A percentile compares a stretch with the other conserved stretches of the same genome.
Conservation (phyloP, 179 eudicot genomes). For the Monotropa hypopitys region DNA sequence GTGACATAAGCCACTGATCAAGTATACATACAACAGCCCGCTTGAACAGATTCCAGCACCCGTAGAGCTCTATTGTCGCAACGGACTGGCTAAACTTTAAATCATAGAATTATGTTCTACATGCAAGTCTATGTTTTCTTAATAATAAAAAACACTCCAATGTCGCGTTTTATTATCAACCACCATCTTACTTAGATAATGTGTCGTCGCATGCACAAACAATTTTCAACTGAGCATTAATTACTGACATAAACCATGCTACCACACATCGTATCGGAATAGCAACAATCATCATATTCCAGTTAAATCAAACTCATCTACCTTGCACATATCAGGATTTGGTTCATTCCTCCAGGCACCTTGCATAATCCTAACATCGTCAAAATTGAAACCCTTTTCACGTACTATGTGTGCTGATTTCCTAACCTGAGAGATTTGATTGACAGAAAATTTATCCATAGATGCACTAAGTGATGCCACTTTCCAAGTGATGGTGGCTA, state of each 20-base stretch:
- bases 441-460: background rate
- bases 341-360: constrained; percentile 99
- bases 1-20: background rate
- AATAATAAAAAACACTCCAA: background rate
- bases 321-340: constrained; percentile 89
- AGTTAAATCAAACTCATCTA: constrained; percentile 15
- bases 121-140: background rate
- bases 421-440: constrained; percentile 28
- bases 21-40: background rate
- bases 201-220: background rate
- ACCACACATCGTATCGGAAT: background rate
- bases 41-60: background rate
- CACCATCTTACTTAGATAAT: background rate
- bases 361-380: constrained; percentile 78
- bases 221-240: background rate
- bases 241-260: background rate
- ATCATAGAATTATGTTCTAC: background rate
- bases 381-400: constrained; percentile 96
- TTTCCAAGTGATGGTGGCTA: background rate
- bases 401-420: constrained; percentile 44
- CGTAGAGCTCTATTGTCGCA: background rate
- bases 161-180: too few relatives aligned
- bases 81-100: background rate
- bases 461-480: background rate
- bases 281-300: background rate